phyloP scores from a whole-genome alignment of 441 rosid species.

The Monsonia emarginata region DNA sequence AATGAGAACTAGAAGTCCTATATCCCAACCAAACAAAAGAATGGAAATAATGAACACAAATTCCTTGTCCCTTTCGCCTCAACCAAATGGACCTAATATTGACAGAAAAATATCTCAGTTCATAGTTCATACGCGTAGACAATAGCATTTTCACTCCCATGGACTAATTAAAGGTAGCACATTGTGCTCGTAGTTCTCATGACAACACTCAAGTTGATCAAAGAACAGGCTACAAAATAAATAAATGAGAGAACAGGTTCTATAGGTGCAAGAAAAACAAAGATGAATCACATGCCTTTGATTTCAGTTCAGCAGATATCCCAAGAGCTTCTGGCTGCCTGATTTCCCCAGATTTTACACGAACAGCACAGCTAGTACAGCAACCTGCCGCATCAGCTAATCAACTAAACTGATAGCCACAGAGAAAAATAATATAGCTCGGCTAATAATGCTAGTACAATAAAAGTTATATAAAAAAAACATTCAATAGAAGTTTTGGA shows the following conservation, averaged over 20 bases:
- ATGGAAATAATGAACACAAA: not conserved
- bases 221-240: too few species aligned
- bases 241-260: too few species aligned
- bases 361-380: conserved; percentile 89
- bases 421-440: not conserved
- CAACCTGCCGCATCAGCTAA: conserved; percentile 43
- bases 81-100: not conserved
- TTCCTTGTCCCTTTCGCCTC: not conserved
- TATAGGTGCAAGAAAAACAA: not conserved
- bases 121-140: not conserved
- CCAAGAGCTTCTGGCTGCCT: conserved; percentile 93
- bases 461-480: not conserved
- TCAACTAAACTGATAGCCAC: not conserved
- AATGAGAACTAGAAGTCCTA: not conserved
- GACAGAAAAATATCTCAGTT: not conserved
- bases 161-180: not conserved
- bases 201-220: not conserved
- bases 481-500: not conserved
- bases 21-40: not conserved
- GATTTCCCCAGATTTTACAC: conserved; percentile 74
- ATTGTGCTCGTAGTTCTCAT: not conserved
- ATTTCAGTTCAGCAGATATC: conserved; percentile 76
- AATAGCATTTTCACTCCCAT: not conserved
- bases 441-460: not conserved
- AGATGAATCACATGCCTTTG: conserved; percentile 39